phyloP scores from a whole-genome alignment of 495 filamentous ascomycete species.

The Penicillium tannophilum region DNA sequence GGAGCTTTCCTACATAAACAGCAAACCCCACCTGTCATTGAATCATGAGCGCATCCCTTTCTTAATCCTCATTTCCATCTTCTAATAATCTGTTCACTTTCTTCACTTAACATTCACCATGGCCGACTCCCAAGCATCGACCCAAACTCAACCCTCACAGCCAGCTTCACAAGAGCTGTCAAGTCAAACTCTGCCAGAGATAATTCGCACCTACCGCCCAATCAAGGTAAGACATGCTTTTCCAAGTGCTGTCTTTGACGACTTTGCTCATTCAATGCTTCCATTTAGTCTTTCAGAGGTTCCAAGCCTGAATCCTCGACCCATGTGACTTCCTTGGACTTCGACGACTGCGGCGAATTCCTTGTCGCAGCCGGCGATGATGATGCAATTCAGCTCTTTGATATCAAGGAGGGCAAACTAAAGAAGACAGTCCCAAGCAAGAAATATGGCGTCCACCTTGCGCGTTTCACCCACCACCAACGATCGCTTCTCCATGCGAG shows the following conservation, averaged over 20 bases:
- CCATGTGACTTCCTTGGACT: conserved; percentile 78
- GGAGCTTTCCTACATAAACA: conserved; percentile 18
- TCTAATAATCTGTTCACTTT: neutral
- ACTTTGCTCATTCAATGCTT: conserved; percentile 1
- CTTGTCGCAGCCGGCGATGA: conserved; percentile 85
- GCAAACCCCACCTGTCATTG: neutral
- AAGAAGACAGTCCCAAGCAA: conserved; percentile 82
- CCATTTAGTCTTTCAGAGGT: conserved; percentile 36
- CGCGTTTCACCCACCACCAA: conserved; percentile 88
- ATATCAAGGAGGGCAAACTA: conserved; percentile 82
- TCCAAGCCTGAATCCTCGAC: conserved; percentile 42
- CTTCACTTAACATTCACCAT: conserved; percentile 21
- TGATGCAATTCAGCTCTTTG: conserved; percentile 93
- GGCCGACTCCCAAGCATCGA: conserved; percentile 31
- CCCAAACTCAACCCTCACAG: conserved; percentile 17
- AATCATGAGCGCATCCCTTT: neutral
- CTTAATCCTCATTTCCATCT: neutral
- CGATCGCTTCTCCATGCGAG: conserved; percentile 91
- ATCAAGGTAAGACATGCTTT: conserved; percentile 39
- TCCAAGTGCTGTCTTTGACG: neutral
- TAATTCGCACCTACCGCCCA: conserved; percentile 49
- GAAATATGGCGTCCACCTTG: conserved; percentile 93
- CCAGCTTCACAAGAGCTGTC: conserved; percentile 32
- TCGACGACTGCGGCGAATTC: conserved; percentile 90
- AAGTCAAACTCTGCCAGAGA: conserved; percentile 47